These are phyloP conservation scores for Pichiaceae sp. DNA, from an alignment of 1,139 yeast species.

Conservation along the genomic window DNA sequence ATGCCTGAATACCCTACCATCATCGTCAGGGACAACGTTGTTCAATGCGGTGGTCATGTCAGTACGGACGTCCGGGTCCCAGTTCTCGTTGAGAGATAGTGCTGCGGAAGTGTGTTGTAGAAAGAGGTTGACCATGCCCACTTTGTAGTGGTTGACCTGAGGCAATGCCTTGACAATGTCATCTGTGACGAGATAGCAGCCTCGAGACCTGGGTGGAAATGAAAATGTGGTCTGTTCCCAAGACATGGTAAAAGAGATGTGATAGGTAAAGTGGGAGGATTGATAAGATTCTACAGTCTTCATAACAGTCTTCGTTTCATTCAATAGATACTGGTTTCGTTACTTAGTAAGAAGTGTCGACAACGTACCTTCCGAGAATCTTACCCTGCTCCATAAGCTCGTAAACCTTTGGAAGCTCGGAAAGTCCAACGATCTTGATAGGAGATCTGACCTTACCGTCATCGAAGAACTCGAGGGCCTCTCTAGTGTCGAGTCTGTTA, in stretches of 20 bases:
- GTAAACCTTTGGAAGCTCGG: conserved; percentile 54
- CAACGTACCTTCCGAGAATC: conserved; percentile 70
- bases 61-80: conserved; percentile 66
- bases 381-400: conserved; percentile 64
- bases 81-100: conserved; percentile 67
- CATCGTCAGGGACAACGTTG: conserved; percentile 57
- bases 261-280: background rate
- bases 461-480: conserved; percentile 64
- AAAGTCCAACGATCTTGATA: conserved; percentile 60
- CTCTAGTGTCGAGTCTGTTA: conserved; percentile 72
- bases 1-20: conserved; percentile 47
- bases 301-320: too few species aligned
- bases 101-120: conserved; percentile 78
- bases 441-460: conserved; percentile 67
- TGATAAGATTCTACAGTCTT: too few species aligned
- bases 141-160: conserved; percentile 47
- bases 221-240: conserved; percentile 55
- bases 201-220: conserved; percentile 51
- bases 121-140: conserved; percentile 61
- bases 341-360: conserved; percentile 49
- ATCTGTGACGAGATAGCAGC: conserved; percentile 63
- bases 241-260: conserved; percentile 10
- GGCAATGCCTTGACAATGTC: conserved; percentile 52
- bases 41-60: conserved; percentile 62
- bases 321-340: background rate